Evolutionary conservation across 2,329 filamentous ascomycete species (phyloP).

Genomic region (Talaromyces sp.): DNA sequence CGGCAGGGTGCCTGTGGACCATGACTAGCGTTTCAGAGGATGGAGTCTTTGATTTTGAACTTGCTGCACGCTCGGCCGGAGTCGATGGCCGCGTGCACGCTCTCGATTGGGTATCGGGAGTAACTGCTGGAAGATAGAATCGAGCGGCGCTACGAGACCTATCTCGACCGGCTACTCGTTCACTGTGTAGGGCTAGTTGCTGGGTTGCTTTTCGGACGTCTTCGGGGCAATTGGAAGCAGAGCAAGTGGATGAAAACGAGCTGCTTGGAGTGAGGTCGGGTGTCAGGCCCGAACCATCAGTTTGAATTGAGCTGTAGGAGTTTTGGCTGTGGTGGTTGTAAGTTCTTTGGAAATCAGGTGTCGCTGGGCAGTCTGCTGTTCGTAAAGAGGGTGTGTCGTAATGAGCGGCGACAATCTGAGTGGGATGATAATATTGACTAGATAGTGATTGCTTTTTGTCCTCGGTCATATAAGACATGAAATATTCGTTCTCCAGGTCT

Average conservation of each 20-base stretch:
- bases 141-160: constrained; percentile 16
- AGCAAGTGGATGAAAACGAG: constrained; percentile 36
- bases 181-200: constrained; percentile 22
- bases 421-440: background rate
- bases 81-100: constrained; percentile 21
- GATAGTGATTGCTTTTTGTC: constrained; percentile 1
- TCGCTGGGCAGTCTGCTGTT: background rate
- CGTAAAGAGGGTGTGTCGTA: background rate
- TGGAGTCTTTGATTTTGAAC: constrained; percentile 18
- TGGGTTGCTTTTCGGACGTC: constrained; percentile 23
- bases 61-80: constrained; percentile 16
- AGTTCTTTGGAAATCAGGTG: constrained; percentile 7
- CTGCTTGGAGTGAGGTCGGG: constrained; percentile 36
- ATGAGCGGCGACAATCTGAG: background rate
- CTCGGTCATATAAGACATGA: constrained; percentile 24
- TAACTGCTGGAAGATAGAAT: constrained; percentile 20
- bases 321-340: constrained; percentile 25
- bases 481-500: constrained; percentile 27
- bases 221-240: constrained; percentile 25
- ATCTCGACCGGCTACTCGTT: constrained; percentile 12
- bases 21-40: constrained; percentile 29
- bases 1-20: constrained; percentile 19
- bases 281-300: constrained; percentile 22
- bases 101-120: constrained; percentile 12
- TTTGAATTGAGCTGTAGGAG: constrained; percentile 31